Base-by-base conservation (phyloP, 2,329 filamentous ascomycete genomes). In the Aquanectria penicillioides region DNA sequence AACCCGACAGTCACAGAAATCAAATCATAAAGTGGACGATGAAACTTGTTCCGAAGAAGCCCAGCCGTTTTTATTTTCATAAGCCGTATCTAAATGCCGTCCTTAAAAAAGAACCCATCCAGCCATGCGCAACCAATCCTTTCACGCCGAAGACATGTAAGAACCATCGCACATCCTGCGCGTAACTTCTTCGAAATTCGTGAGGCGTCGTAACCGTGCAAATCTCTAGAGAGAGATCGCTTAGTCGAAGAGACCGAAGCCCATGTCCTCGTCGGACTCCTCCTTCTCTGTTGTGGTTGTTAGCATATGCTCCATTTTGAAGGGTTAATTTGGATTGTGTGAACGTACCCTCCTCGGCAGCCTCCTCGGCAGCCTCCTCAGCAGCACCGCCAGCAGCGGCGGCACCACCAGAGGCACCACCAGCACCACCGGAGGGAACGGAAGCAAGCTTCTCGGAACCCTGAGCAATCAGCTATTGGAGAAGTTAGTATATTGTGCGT, bases 391-490 rank as follows among this genome's bases (percentile, higher is more conserved):
- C 89, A 71, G 83, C 89, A 73, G 82, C 90, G 75, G 83, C 91
- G 76, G 82, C 90, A 77, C 82, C 87, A 78, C 84, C 85, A 74
- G 83, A 83, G 73, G 85, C 91, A 80, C 85, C 91, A 78, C 88
- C 93, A 76, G 84, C 86, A 81, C 94, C 94, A 75, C 94, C 95
- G 75, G 92, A 93, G 81, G 95, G 94, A 77, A 99, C 94, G 82
- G 94, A 97, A 74, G 95, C 95, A 75, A 99, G 93, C 90, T 99
- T 99, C 81, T 84, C 76, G 69, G 91, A 88, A 78, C 95, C 95
- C 82, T 94, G 88, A 74, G 92, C 74, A 80, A 99, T 97, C 82
- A 99, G 85, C 95, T 98, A 72, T 64, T 41, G 5, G 17, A 20
- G 2, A 4, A 54, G 61, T 73, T 55, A 73, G 71, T 41, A 59